Conservation (phyloP, 306 rosid genomes). For the Cucumis melo region DNA sequence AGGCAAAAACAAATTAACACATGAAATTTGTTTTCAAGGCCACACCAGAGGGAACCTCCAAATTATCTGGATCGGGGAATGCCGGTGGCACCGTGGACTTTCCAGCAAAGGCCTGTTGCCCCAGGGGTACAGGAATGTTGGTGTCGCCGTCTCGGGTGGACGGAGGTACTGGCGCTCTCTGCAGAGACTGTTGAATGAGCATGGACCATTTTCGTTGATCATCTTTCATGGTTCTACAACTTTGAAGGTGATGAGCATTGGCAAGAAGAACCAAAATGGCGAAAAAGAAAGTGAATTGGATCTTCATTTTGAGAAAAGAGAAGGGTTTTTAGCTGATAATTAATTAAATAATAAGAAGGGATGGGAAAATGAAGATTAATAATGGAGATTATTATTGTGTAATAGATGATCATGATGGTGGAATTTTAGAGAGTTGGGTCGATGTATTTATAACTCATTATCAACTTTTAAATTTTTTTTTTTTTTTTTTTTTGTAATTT, state of each 20-base stretch:
- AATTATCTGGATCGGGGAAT: neutral
- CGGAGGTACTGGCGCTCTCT: conserved; percentile 1
- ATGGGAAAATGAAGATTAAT: too few species aligned
- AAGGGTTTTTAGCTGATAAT: neutral
- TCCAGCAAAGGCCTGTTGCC: neutral
- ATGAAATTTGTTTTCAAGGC: neutral
- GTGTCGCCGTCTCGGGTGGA: neutral
- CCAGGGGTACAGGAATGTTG: neutral
- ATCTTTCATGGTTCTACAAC: neutral
- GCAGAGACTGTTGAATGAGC: neutral
- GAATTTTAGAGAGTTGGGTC: too few species aligned
- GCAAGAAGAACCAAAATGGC: neutral
- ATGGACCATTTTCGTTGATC: neutral
- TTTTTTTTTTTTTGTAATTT: too few species aligned
- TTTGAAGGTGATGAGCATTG: neutral
- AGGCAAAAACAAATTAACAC: neutral
- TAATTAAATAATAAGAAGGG: too few species aligned
- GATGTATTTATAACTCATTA: too few species aligned
- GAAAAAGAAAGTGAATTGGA: neutral
- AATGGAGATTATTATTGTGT: too few species aligned
- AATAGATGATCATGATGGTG: too few species aligned
- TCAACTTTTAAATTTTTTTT: too few species aligned
- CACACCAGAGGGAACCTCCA: neutral
- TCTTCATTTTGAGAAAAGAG: neutral
- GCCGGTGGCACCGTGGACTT: neutral